phyloP scores from a whole-genome alignment of 225 moss, liverwort and hornwort genomes.

The Bryoerythrophyllum caledonicum region DNA sequence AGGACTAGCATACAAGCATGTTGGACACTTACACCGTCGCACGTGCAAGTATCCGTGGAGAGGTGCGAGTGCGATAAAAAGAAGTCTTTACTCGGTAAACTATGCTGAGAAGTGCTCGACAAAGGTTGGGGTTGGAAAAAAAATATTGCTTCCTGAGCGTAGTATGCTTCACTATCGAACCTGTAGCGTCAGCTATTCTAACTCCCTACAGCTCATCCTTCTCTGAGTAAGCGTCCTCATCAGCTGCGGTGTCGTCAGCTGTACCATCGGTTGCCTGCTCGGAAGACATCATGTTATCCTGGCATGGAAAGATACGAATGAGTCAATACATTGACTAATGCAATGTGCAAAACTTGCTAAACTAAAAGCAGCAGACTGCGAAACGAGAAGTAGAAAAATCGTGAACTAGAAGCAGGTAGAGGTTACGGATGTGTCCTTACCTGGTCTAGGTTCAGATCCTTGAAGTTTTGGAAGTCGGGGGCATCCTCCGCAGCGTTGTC shows the following conservation, averaged over 20 bases:
- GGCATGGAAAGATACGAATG: not conserved
- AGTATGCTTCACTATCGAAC: constrained; percentile 17
- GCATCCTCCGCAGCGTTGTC: constrained; percentile 42
- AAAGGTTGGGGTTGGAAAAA: constrained; percentile 13
- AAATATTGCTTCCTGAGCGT: not conserved
- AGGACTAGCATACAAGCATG: not conserved
- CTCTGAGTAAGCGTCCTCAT: constrained; percentile 40
- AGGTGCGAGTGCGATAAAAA: constrained; percentile 1
- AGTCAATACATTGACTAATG: not conserved
- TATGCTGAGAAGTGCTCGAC: constrained; percentile 15
- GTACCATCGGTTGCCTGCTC: constrained; percentile 36
- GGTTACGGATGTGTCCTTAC: constrained; percentile 12
- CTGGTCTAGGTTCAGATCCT: constrained; percentile 39
- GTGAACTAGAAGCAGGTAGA: not conserved
- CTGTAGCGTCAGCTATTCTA: constrained; percentile 27
- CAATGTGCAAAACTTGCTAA: not conserved
- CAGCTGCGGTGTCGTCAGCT: constrained; percentile 30
- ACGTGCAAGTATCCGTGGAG: too few relatives aligned
- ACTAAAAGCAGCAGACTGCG: not conserved
- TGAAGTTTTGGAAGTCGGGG: constrained; percentile 33
- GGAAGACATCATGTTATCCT: constrained; percentile 47
- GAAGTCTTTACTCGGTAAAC: not conserved
- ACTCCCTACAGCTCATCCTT: constrained; percentile 52
- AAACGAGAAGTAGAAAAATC: too few relatives aligned
- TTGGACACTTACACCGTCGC: not conserved